Evolutionary conservation across 805 yeast genomes (phyloP).

Genomic region (Naumovozyma baii): DNA sequence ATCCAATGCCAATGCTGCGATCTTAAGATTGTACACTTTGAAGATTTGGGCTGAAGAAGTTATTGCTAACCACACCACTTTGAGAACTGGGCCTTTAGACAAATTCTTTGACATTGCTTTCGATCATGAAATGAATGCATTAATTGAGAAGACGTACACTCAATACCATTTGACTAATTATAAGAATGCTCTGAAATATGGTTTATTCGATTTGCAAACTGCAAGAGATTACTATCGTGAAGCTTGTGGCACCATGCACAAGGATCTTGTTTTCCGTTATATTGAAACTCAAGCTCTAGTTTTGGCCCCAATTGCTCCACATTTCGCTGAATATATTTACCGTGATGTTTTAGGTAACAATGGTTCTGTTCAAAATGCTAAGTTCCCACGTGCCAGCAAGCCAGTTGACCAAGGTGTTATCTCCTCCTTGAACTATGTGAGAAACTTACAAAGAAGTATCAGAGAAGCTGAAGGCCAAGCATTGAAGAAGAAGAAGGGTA

Average conservation of each 20-base stretch:
- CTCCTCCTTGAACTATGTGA: slow-evolving; percentile 71
- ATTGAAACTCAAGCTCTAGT: slow-evolving; percentile 79
- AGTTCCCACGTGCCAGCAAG: slow-evolving; percentile 68
- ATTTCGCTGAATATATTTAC: slow-evolving; percentile 84
- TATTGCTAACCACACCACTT: slow-evolving; percentile 39
- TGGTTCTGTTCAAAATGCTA: slow-evolving; percentile 60
- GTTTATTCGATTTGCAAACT: slow-evolving; percentile 88
- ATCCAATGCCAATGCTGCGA: slow-evolving; percentile 92
- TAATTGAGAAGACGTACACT: slow-evolving; percentile 64
- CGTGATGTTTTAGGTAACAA: slow-evolving; percentile 65
- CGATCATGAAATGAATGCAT: slow-evolving; percentile 83
- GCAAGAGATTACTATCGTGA: slow-evolving; percentile 97
- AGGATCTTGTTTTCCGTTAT: slow-evolving; percentile 68
- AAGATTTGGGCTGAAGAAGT: slow-evolving; percentile 93
- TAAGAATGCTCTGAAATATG: slow-evolving; percentile 82
- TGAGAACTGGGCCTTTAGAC: slow-evolving; percentile 46
- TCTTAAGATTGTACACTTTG: slow-evolving; percentile 80
- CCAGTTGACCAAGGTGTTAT: slow-evolving; percentile 52
- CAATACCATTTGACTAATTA: slow-evolving; percentile 66
- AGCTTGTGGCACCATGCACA: slow-evolving; percentile 59
- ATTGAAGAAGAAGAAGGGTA: slow-evolving; percentile 80
- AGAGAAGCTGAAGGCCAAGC: slow-evolving; percentile 90
- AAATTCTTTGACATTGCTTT: slow-evolving; percentile 80
- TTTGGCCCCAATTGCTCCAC: slow-evolving; percentile 91
- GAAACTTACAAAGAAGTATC: slow-evolving; percentile 66